A percentile compares a stretch with the other conserved stretches of the same genome.
Evolutionary conservation across 2,329 filamentous ascomycete genomes (phyloP).

Genomic region (Sclerotinia borealis): DNA sequence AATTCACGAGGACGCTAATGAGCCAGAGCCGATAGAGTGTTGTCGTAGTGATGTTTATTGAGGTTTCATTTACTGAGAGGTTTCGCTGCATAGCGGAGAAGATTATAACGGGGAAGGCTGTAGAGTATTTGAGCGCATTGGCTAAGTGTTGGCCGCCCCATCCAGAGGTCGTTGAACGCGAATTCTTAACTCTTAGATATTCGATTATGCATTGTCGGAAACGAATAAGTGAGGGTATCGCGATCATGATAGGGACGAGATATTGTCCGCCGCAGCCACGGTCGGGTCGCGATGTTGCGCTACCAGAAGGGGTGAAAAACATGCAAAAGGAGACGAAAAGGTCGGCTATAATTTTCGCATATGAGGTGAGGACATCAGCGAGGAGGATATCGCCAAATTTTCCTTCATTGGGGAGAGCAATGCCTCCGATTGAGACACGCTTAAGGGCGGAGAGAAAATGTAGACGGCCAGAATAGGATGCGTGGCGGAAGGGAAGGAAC

Average conservation of each 20-base stretch:
- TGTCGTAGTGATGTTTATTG: slow-evolving; percentile 36
- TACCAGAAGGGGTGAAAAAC: slow-evolving; percentile 67
- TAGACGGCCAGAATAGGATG: slow-evolving; percentile 64
- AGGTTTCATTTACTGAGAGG: slow-evolving; percentile 38
- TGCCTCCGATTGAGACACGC: slow-evolving; percentile 75
- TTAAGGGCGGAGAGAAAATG: slow-evolving; percentile 71
- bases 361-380: slow-evolving; percentile 90
- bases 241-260: slow-evolving; percentile 78
- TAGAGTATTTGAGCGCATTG: slow-evolving; percentile 93
- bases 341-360: slow-evolving; percentile 86
- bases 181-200: slow-evolving; percentile 63
- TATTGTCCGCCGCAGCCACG: slow-evolving; percentile 73
- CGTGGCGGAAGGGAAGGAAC: slow-evolving; percentile 62
- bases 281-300: slow-evolving; percentile 75
- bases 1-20: slow-evolving; percentile 71
- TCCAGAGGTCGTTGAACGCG: slow-evolving; percentile 39
- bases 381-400: slow-evolving; percentile 94
- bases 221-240: slow-evolving; percentile 76
- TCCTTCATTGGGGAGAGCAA: slow-evolving; percentile 80
- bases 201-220: slow-evolving; percentile 89
- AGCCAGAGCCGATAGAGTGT: slow-evolving; percentile 58
- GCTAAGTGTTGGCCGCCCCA: slow-evolving; percentile 85
- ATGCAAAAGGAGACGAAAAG: slow-evolving; percentile 86
- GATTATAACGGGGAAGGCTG: slow-evolving; percentile 85
- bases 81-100: slow-evolving; percentile 68